Evolutionary conservation across 352 stramenopile genomes (phyloP), one percentile per base, ranked within the genome.

Genomic region (Phytophthora cryptogea): DNA sequence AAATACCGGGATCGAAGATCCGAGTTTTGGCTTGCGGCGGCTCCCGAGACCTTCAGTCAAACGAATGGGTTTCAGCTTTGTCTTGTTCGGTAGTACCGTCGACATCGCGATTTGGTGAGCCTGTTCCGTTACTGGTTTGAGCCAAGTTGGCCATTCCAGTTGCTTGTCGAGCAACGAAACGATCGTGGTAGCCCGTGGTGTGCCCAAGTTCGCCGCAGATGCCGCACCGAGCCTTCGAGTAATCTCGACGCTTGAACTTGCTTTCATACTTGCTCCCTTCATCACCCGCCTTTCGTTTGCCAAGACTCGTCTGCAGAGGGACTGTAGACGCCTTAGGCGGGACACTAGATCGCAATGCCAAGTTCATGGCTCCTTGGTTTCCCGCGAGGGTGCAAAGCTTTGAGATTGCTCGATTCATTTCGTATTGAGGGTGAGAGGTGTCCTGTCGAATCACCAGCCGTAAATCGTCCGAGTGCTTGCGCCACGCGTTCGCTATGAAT

Each of bases 41-140:
- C 14, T 61, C 43, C 54, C 54, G 35, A 20, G 43, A 16, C 2
- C 28, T 61, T 61, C 54, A 53, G 8, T 46, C 13, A 39, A 39
- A 39, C 16, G 8, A 40, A 14, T 40, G 35, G 27, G 28, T n/a
- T n/a, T 41, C 27, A 42, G 45, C n/a, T 40, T 52, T 32, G 28
- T 36, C 43, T 23, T 41, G 8, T 13, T 40, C 16, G 9, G 5
- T 7, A 40, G 1, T 11, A 6, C 11, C 30, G 30, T 39, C 10
- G 16, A 41, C 26, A 40, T 20, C 7, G 3, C 30, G 8, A 17
- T 11, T 45, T 17, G 20, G n/a, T 45, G 20, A 23, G 20, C 20
- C 20, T 23, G 20, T 23, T 1, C 1, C 20, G 4, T 45, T 7
- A 4, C 40, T 50, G 28, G n/a, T 27, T 37, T 37, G 26, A n/a